Evolutionary conservation across 148 eudicot genomes (phyloP).

Genomic region (Vaccinium vitisidaea): DNA sequence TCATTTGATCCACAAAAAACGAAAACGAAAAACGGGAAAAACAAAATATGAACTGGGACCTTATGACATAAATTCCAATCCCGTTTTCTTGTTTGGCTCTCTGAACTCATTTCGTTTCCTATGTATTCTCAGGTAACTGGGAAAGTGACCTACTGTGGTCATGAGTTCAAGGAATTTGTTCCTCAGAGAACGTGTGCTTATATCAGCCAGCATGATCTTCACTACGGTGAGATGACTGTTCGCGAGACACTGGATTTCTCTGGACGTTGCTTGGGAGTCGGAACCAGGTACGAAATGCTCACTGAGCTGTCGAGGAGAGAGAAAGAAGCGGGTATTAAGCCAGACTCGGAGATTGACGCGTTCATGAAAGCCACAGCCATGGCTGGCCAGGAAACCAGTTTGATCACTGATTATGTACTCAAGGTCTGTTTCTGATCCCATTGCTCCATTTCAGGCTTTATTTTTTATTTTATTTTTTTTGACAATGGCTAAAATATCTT

Average conservation of each 20-base stretch:
- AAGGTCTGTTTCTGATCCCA: constrained; percentile 22
- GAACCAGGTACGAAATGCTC: constrained; percentile 33
- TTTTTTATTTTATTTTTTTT: neutral
- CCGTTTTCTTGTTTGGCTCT: neutral
- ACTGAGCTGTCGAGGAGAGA: constrained; percentile 31
- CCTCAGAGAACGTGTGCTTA: constrained; percentile 42
- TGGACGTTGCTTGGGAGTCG: constrained; percentile 40
- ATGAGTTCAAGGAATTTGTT: constrained; percentile 33
- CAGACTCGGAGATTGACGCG: constrained; percentile 34
- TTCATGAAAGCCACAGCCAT: constrained; percentile 37
- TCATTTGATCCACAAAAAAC: neutral
- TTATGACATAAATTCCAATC: neutral
- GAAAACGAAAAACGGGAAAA: neutral
- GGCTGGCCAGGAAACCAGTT: constrained; percentile 33
- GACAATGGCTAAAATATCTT: neutral
- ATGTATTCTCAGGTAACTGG: constrained; percentile 27
- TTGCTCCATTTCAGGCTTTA: neutral
- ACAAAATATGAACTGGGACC: neutral
- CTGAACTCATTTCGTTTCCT: neutral
- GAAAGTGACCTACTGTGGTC: constrained; percentile 36
- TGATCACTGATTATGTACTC: constrained; percentile 39
- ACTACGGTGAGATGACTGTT: constrained; percentile 41
- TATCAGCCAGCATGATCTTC: constrained; percentile 41
- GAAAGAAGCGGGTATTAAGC: constrained; percentile 30
- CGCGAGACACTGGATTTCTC: constrained; percentile 40